These are phyloP conservation scores for Ophiostoma ulmi DNA, from an alignment of 2,329 filamentous ascomycete genomes.

Conservation along the genomic window DNA sequence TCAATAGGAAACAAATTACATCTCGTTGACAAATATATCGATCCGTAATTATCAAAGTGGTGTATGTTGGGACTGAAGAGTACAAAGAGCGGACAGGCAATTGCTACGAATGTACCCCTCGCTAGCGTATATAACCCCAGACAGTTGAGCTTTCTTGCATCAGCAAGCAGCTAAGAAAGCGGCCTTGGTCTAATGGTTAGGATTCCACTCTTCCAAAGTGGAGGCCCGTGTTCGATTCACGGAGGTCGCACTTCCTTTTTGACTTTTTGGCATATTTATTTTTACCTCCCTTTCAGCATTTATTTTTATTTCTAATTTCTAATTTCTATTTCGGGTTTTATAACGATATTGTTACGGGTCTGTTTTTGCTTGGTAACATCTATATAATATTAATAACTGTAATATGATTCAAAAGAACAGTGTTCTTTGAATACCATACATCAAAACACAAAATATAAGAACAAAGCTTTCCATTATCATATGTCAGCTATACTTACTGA, in stretches of 20 bases:
- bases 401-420: too few relatives aligned
- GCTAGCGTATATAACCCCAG: not conserved
- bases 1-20: not conserved
- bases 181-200: slow-evolving; percentile 25
- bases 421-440: too few relatives aligned
- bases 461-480: too few relatives aligned
- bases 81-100: not conserved
- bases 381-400: too few relatives aligned
- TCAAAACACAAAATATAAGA: too few relatives aligned
- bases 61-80: not conserved
- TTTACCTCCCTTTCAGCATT: not conserved
- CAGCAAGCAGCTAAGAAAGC: not conserved
- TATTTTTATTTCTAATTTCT: not conserved
- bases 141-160: not conserved
- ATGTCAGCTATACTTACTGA: too few relatives aligned
- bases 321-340: not conserved
- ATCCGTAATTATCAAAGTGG: not conserved
- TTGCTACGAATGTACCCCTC: not conserved
- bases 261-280: not conserved
- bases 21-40: too few relatives aligned
- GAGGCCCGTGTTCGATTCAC: slow-evolving; percentile 26
- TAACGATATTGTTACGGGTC: too few relatives aligned
- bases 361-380: too few relatives aligned
- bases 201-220: slow-evolving; percentile 25
- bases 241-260: slow-evolving; percentile 22